phyloP scores from a whole-genome alignment of 768 basidiomycete genomes.

The Amanita muscaria region DNA sequence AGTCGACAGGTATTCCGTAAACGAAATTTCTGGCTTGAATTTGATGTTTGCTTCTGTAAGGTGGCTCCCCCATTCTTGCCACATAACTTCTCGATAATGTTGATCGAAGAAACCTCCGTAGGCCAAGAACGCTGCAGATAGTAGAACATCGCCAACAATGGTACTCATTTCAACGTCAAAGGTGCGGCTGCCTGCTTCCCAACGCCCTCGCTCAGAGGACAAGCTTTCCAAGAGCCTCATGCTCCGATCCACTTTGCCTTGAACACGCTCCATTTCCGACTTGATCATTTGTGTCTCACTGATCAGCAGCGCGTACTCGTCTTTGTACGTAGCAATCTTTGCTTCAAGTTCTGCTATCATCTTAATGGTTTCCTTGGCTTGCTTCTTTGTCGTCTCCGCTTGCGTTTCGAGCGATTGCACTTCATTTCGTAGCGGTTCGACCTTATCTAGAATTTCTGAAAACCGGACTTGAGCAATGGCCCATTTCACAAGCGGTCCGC shows the following conservation, averaged over 20 bases:
- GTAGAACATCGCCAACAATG: conserved; percentile 91
- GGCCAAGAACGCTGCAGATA: conserved; percentile 93
- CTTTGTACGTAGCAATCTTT: conserved; percentile 91
- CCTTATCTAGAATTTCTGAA: conserved; percentile 95
- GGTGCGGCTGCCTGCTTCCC: conserved; percentile 91
- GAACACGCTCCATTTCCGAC: conserved; percentile 94
- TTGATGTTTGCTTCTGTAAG: conserved; percentile 83
- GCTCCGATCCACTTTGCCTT: conserved; percentile 93
- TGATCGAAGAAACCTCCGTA: conserved; percentile 99
- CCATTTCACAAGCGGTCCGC: conserved; percentile 98
- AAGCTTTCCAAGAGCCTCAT: conserved; percentile 91
- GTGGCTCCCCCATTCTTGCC: conserved; percentile 91
- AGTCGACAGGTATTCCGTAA: conserved; percentile 93
- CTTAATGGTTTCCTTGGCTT: conserved; percentile 79
- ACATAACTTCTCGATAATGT: conserved; percentile 94
- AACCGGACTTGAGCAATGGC: conserved; percentile 93
- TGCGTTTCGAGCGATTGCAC: conserved; percentile 89
- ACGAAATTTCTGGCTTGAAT: conserved; percentile 86
- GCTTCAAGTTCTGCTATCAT: conserved; percentile 91
- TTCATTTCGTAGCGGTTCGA: conserved; percentile 93
- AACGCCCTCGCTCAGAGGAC: conserved; percentile 88
- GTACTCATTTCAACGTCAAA: conserved; percentile 99
- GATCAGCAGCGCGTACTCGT: conserved; percentile 94
- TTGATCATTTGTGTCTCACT: conserved; percentile 97
- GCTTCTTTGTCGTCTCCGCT: conserved; percentile 91